Percentiles rank a stretch among this genome's conserved stretches.
phyloP scores from a whole-genome alignment of 2,329 filamentous ascomycete species.

The Pseudogymnoascus sp. region DNA sequence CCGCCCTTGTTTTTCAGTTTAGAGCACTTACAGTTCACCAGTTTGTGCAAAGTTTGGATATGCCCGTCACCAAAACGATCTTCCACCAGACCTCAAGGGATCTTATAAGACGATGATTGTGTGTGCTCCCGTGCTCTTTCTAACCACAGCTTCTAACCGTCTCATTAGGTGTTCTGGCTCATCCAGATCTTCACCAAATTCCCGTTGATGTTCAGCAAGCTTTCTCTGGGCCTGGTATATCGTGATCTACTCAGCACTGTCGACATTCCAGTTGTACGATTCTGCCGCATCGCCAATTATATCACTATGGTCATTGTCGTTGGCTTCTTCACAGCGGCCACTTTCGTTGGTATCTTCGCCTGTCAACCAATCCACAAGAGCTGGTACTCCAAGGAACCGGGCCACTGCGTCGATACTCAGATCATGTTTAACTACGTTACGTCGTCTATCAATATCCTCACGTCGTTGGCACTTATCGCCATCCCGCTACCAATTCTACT shows the following conservation, averaged over 20 bases:
- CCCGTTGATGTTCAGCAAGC: constrained; percentile 12
- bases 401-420: constrained; percentile 11
- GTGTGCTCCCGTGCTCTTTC: background rate
- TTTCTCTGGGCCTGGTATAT: constrained; percentile 13
- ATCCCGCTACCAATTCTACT: constrained; percentile 13
- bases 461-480: constrained; percentile 11
- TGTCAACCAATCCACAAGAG: constrained; percentile 10
- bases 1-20: background rate
- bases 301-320: constrained; percentile 6
- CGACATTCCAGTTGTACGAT: constrained; percentile 6
- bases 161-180: constrained; percentile 11
- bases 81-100: background rate
- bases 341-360: constrained; percentile 10
- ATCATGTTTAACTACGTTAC: constrained; percentile 12
- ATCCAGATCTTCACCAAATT: constrained; percentile 15
- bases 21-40: background rate
- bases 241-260: constrained; percentile 8
- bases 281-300: constrained; percentile 10
- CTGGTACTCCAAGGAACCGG: background rate
- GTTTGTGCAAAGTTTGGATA: background rate
- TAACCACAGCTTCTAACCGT: background rate
- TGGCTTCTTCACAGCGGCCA: constrained; percentile 7
- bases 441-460: constrained; percentile 12
- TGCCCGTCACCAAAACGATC: background rate
- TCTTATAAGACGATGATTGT: constrained; percentile 2